These are phyloP conservation scores for Obba rivulosa DNA, from an alignment of 768 basidiomycete genomes.

Conservation along the genomic window DNA sequence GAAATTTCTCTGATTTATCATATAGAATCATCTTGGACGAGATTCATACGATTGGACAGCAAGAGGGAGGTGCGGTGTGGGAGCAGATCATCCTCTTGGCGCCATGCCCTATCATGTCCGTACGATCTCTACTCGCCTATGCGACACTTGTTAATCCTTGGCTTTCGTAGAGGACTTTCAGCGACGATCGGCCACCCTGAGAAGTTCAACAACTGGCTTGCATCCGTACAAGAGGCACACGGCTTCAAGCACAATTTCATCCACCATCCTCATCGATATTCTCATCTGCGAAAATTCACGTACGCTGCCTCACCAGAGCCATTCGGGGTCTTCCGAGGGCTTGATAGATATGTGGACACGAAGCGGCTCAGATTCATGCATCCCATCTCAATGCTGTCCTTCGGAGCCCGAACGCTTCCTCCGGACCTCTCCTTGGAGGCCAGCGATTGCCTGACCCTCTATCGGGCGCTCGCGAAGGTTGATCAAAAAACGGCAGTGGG, in stretches of 20 bases:
- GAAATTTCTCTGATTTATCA: not conserved
- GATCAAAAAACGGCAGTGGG: slow-evolving; percentile 14
- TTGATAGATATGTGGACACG: slow-evolving; percentile 33
- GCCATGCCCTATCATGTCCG: slow-evolving; percentile 68
- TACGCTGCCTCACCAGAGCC: slow-evolving; percentile 35
- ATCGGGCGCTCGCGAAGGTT: slow-evolving; percentile 33
- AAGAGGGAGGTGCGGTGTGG: slow-evolving; percentile 67
- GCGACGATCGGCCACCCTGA: slow-evolving; percentile 67
- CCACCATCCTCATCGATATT: slow-evolving; percentile 64
- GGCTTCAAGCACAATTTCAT: slow-evolving; percentile 57
- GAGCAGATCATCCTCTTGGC: slow-evolving; percentile 69
- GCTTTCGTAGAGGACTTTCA: slow-evolving; percentile 51
- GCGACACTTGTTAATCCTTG: no score
- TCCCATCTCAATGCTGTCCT: slow-evolving; percentile 55
- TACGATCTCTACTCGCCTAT: slow-evolving; percentile 1
- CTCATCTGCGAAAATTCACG: slow-evolving; percentile 64
- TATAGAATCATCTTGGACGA: slow-evolving; percentile 66
- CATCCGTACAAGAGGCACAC: slow-evolving; percentile 52
- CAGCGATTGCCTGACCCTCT: slow-evolving; percentile 48
- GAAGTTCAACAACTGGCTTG: slow-evolving; percentile 61
- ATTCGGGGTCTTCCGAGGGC: slow-evolving; percentile 28
- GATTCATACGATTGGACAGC: slow-evolving; percentile 65
- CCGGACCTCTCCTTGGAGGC: slow-evolving; percentile 62
- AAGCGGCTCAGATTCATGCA: slow-evolving; percentile 51
- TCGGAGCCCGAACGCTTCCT: slow-evolving; percentile 46